phyloP scores from a whole-genome alignment of 2,329 filamentous ascomycete genomes.

The Talaromyces sp. region DNA sequence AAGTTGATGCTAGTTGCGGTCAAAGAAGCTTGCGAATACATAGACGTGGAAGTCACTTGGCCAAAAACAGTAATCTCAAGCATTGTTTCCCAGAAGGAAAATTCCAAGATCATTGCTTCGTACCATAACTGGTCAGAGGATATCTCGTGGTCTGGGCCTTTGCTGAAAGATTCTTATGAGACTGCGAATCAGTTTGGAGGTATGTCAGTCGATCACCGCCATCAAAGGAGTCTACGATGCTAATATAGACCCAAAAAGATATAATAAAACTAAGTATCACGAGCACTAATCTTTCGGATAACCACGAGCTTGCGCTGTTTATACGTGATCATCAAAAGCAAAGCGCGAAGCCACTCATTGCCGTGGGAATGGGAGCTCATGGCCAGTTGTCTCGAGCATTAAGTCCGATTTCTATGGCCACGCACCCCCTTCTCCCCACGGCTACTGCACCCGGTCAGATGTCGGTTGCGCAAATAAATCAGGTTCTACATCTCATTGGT shows the following conservation, averaged over 20 bases:
- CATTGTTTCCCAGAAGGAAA: background rate
- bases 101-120: slow-evolving; percentile 1
- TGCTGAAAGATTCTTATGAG: background rate
- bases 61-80: background rate
- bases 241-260: background rate
- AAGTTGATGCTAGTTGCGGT: background rate
- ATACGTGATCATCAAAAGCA: background rate
- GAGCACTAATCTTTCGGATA: background rate
- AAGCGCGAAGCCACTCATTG: background rate
- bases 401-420: slow-evolving; percentile 1
- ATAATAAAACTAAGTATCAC: slow-evolving; percentile 1
- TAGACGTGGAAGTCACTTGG: slow-evolving; percentile 2
- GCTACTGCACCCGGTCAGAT: background rate
- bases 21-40: background rate
- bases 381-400: slow-evolving; percentile 1
- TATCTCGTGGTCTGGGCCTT: background rate
- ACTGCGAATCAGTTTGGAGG: background rate
- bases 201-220: background rate
- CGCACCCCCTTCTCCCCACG: background rate
- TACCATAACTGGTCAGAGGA: background rate
- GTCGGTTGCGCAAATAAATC: background rate
- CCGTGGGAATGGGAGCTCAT: background rate
- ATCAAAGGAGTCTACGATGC: background rate
- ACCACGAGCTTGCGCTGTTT: background rate
- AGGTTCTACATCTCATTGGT: background rate